Base-by-base conservation (phyloP, 441 rosid genomes). In the Omphalea diandra region DNA sequence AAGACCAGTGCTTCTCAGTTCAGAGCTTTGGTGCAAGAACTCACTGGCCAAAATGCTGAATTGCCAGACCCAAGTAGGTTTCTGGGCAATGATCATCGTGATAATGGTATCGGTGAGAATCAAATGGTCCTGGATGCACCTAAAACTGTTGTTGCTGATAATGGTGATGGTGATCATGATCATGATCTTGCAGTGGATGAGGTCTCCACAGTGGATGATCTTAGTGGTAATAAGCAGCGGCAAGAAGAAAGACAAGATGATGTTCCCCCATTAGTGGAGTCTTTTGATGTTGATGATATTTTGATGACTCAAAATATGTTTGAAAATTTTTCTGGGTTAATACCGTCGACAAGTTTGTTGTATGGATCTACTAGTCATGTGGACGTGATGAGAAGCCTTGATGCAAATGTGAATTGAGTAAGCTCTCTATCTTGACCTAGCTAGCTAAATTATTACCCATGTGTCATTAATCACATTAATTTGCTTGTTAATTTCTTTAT, bases 11-110 rank as follows among this genome's bases (percentile, higher is more conserved):
- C 86, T 47, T 86, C 93, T 2, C 44, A 77, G 55, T 88, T 88
- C 75, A 74, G 82, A 64, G 81, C 83, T 55, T 44, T 86, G 59
- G 93, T 88, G 54, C 89, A 88, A 61, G 66, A 82, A 35, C 83
- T 84, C 81, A 88, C 93, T 14, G 93, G 90, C 60, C 89, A 80
- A 53, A 69, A 86, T 65, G 77, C 93, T 46, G 87, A 75, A 29
- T 58, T 70, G 12, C 83, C 87, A 18, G 78, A 80, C 65, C 77
- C 78, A 38, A 29, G 68, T 63, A 75, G 58, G 76, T 61, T 70
- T 64, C 5, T 31, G 20, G 71, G 55, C 5, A 26, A 14, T 26
- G 73, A 52, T 22, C 59, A 46, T 41, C 63, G 17, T 29, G 74
- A 52, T 15, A 56, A 35, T 47, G 65, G 22, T 20, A 57, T 32